Evolutionary conservation across 192 early-diverging fungal genomes (phyloP).

Genomic region (Gryganskiella cystojenkinii): DNA sequence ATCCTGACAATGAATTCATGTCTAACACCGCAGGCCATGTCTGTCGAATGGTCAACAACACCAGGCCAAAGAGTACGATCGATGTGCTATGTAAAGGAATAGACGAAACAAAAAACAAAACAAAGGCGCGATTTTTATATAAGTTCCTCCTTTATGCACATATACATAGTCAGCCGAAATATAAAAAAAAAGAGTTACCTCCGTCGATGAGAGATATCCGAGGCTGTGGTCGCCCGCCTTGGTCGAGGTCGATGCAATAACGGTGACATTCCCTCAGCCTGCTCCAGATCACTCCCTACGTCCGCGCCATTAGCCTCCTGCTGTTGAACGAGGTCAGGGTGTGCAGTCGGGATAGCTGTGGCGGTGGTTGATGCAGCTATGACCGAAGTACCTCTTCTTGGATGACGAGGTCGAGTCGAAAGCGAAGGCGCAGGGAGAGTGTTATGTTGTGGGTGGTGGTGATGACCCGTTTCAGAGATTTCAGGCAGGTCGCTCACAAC

Average conservation of each 20-base stretch:
- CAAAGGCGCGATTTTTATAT: neutral
- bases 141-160: neutral
- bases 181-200: conserved; percentile 13
- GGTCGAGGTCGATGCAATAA: conserved; percentile 16
- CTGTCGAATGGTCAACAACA: conserved; percentile 34
- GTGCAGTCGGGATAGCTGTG: neutral
- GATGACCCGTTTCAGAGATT: conserved; percentile 8
- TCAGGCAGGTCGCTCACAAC: conserved; percentile 20
- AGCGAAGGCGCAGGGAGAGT: conserved; percentile 4
- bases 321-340: neutral
- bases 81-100: conserved; percentile 22
- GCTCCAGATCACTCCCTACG: neutral
- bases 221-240: conserved; percentile 18
- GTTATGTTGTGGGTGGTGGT: conserved; percentile 12
- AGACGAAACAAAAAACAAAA: neutral
- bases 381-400: neutral
- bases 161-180: neutral
- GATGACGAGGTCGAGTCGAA: conserved; percentile 8
- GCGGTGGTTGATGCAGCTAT: neutral
- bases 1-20: no score
- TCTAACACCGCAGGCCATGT: neutral
- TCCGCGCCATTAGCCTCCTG: neutral
- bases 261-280: conserved; percentile 7
- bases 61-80: conserved; percentile 37
- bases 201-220: conserved; percentile 39